Base-by-base conservation (phyloP, 2,329 filamentous ascomycete genomes). In the Leptoxyphium fumago region DNA sequence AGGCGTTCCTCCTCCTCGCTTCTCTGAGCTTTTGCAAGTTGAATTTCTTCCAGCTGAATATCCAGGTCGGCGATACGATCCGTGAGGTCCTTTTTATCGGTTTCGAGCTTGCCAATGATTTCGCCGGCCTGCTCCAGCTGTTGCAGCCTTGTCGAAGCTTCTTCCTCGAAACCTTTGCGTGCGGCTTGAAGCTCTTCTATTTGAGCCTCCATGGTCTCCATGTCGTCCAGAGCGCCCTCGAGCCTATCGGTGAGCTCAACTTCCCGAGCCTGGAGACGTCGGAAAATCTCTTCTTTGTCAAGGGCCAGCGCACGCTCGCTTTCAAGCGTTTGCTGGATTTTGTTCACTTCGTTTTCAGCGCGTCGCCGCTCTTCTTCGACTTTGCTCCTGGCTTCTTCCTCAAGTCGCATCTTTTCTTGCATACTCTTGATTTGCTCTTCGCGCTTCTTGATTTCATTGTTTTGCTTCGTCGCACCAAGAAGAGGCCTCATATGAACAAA, bases 211-310 rank as follows among this genome's bases (percentile, higher is more conserved):
- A 98, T 74, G 43, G 81, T 80, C 59, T 96, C 89, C 60, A 96
- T 89, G 54, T 99, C 93, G 17, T 94, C 84, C 47, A 96, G 78
- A 28, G 89, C 89, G 34, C 84, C 89, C 32, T 86, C 77, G 26
- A 99, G 74, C 66, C 96, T 95, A 57, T 98, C 93, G 43, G 82
- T 84, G 3, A 99, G 74, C 60, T 98, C 89, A 10, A 79, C 74
- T 64, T 98, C 91, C n/a, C 91, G 82, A 43, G 81, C 69, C 59
- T 95, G 91, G 17, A 98, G 71, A n/a, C 93, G 78, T 60, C 89
- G 93, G 71, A 96, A 98, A 47, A 99, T 98, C 57, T 98, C 91
- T 60, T 99, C 93, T 61, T 98, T 98, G 64, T 99, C 91, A 5
- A 98, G 69, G 1, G 91, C 91, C 38, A 98, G 72, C n/a, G 89